Base-by-base conservation (phyloP, 805 yeast genomes). In the Cyberlindnera suaveolens region DNA sequence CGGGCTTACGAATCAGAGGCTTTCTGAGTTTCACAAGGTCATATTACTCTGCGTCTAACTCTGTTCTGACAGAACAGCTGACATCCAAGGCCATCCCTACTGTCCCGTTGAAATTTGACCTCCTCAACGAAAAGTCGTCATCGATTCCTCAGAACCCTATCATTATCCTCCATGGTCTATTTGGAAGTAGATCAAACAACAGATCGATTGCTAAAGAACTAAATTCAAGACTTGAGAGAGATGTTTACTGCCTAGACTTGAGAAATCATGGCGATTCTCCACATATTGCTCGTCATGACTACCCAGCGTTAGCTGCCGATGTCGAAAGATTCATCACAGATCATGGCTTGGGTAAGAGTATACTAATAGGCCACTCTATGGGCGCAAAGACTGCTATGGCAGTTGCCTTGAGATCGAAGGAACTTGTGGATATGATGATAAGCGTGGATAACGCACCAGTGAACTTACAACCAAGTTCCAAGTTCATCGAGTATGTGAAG, bases 351-450 rank as follows among this genome's bases (percentile, higher is more conserved):
- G 58, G 56, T 11, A 71, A 74, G 40, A 83, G 86, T 0, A 75
- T 85, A n/a, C 46, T 85, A 16, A 65, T 85, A 15, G 95, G 95
- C 0, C 93, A 85, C 59, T 83, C 91, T 0, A 83, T 86, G 93
- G 99, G 99, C 6, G 99, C 96, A 5, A 90, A 91, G 57, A 75
- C 91, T 0, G 96, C 83, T 6, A 90, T 91, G 97, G 89, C 93
- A 0, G 68, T 85, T 5, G 82, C 87, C 0, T 66, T 93, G 45
- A 68, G 88, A 40, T 68, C 75, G 18, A 91, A 90, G 0, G 74
- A 76, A 1, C 52, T 80, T 10, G 79, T 81, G 6, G 68, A 75
- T 13, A 70, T 80, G 65, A 54, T 89, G 38, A 75, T 90, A 4
- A 68, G 88, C 6, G 95, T 93, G 6, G 99, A 91, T 56, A 91